phyloP scores from a whole-genome alignment of 2,329 filamentous ascomycete species.

The Cadophora sp. region DNA sequence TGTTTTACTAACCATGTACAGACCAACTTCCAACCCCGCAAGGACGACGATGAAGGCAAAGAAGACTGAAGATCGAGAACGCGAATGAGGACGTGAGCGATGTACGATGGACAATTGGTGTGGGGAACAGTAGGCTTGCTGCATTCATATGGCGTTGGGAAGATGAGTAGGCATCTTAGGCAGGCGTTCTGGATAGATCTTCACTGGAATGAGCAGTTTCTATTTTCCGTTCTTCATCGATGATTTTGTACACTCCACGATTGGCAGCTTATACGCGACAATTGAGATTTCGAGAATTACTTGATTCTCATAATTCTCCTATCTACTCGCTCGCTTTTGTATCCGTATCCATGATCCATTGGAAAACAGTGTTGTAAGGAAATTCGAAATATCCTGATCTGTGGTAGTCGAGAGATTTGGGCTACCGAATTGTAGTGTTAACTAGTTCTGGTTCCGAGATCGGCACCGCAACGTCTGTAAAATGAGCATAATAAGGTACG shows the following conservation, averaged over 20 bases:
- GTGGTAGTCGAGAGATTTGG: too few relatives aligned
- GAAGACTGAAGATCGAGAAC: constrained; percentile 25
- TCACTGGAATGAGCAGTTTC: not conserved
- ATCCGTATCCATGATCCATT: too few relatives aligned
- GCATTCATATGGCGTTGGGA: not conserved
- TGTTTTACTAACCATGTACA: constrained; percentile 19
- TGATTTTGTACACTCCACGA: not conserved
- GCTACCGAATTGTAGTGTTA: too few relatives aligned
- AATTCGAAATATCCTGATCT: too few relatives aligned
- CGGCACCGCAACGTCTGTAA: too few relatives aligned
- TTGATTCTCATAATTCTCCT: not conserved
- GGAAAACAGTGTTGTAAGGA: too few relatives aligned
- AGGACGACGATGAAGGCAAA: constrained; percentile 38
- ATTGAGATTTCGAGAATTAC: not conserved
- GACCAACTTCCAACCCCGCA: constrained; percentile 43
- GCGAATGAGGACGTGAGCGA: not conserved
- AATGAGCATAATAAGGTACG: too few relatives aligned
- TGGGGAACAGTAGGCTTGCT: not conserved
- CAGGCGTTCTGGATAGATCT: not conserved
- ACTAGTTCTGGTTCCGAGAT: too few relatives aligned
- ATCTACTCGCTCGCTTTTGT: not conserved
- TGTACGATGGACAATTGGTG: not conserved
- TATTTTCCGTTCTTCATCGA: not conserved
- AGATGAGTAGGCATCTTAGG: not conserved
- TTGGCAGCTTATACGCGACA: not conserved